Percentiles rank a stretch among this genome's conserved stretches.
phyloP scores from a whole-genome alignment of 495 filamentous ascomycete species.

The Penicillium pulvis region DNA sequence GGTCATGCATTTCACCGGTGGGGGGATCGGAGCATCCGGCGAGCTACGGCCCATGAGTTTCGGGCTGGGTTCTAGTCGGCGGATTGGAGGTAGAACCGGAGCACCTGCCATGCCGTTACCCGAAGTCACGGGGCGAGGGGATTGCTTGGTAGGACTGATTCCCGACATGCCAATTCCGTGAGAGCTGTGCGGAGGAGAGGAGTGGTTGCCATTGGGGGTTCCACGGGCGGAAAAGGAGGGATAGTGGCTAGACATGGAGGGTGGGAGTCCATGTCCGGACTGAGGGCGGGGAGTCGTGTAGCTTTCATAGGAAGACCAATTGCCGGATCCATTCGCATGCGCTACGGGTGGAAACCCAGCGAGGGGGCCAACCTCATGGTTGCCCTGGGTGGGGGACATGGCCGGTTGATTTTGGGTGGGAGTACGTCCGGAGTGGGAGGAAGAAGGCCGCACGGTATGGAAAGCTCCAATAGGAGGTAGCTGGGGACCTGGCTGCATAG shows the following conservation, averaged over 20 bases:
- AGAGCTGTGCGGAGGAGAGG: constrained; percentile 47
- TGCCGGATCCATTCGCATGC: constrained; percentile 28
- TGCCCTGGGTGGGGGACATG: constrained; percentile 54
- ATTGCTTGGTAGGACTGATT: constrained; percentile 76
- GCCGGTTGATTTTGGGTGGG: constrained; percentile 49
- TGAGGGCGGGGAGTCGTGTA: constrained; percentile 37
- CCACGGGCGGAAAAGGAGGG: constrained; percentile 36
- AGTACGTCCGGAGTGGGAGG: constrained; percentile 46
- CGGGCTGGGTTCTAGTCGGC: constrained; percentile 50
- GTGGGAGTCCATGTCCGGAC: constrained; percentile 26
- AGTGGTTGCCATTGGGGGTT: constrained; percentile 41
- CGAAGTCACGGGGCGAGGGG: constrained; percentile 51
- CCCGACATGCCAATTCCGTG: constrained; percentile 62
- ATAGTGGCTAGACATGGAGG: constrained; percentile 30
- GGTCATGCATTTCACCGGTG: constrained; percentile 51
- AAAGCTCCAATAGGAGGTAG: constrained; percentile 39
- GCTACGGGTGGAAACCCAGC: constrained; percentile 42
- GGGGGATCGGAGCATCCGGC: constrained; percentile 48
- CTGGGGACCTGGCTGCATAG: constrained; percentile 34
- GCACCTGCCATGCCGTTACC: constrained; percentile 45
- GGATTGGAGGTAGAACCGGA: constrained; percentile 51
- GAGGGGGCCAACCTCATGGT: constrained; percentile 48
- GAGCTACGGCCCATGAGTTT: constrained; percentile 53
- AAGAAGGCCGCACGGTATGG: constrained; percentile 43
- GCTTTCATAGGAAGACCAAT: constrained; percentile 43